phyloP scores from a whole-genome alignment of 345 rosid species.

The Carallia brachiata region DNA sequence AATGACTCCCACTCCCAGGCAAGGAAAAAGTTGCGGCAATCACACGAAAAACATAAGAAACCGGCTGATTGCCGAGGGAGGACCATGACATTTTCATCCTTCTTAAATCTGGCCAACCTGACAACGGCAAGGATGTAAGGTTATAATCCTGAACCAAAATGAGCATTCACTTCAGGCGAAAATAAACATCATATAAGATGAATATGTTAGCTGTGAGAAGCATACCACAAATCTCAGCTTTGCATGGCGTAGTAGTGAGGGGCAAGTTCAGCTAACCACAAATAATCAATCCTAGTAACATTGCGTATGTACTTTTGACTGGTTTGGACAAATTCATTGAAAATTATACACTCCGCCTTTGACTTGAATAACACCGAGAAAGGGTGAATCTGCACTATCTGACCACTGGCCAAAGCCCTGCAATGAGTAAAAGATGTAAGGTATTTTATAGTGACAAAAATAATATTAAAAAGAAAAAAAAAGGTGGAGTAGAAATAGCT shows the following conservation, averaged over 20 bases:
- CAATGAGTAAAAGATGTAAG: constrained; percentile 21
- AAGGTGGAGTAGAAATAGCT: constrained; percentile 1
- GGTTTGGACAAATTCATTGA: constrained; percentile 82
- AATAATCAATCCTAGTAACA: constrained; percentile 65
- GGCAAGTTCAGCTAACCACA: constrained; percentile 86
- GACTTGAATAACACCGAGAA: constrained; percentile 67
- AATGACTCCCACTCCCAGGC: neutral
- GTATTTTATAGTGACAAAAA: neutral
- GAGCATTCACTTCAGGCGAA: neutral
- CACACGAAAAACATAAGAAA: neutral
- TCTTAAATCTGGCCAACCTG: neutral
- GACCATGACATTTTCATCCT: neutral
- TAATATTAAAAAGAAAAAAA: neutral
- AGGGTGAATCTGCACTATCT: constrained; percentile 85
- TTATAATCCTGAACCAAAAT: neutral
- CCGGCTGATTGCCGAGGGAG: neutral
- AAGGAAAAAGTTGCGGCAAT: neutral
- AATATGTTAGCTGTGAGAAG: neutral
- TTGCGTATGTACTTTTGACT: constrained; percentile 76
- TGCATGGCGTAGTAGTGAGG: constrained; percentile 68
- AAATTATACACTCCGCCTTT: constrained; percentile 75
- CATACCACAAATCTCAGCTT: constrained; percentile 34
- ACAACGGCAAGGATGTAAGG: neutral
- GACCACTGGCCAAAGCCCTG: constrained; percentile 92
- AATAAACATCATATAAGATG: neutral